phyloP scores from a whole-genome alignment of 345 rosid genomes.

The Adansonia digitata region DNA sequence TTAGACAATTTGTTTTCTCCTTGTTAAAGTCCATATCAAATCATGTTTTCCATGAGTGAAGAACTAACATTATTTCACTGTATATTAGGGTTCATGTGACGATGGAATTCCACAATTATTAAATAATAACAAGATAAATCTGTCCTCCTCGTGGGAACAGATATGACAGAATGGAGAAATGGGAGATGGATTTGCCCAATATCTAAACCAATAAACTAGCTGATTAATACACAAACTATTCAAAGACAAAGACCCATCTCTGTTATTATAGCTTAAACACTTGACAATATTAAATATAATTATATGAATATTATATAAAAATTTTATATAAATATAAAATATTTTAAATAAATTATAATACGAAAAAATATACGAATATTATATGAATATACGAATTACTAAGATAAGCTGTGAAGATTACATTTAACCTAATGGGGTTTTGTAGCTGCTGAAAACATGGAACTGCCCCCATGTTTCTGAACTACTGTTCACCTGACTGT shows the following conservation, averaged over 20 bases:
- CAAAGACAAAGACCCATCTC: slow-evolving; percentile 16
- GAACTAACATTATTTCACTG: slow-evolving; percentile 17
- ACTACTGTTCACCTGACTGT: not conserved
- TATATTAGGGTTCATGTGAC: slow-evolving; percentile 28
- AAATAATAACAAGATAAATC: slow-evolving; percentile 1
- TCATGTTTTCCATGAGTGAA: not conserved
- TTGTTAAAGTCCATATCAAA: not conserved
- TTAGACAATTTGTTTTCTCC: not conserved
- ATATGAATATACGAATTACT: too few species aligned
- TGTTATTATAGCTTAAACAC: not conserved
- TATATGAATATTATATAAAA: too few species aligned
- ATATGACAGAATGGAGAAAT: slow-evolving; percentile 25
- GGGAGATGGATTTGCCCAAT: slow-evolving; percentile 11
- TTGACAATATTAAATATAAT: too few species aligned
- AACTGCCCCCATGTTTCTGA: not conserved
- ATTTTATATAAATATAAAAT: too few species aligned
- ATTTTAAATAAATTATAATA: too few species aligned
- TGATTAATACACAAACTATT: not conserved
- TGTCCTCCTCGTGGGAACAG: slow-evolving; percentile 25
- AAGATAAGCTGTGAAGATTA: not conserved
- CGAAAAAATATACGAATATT: too few species aligned
- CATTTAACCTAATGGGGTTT: not conserved
- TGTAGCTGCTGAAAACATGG: not conserved
- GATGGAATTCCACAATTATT: slow-evolving; percentile 11
- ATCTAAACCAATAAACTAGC: slow-evolving; percentile 4